Conservation (phyloP, 176 grass and related monocot species). For the Ananas comosus region DNA sequence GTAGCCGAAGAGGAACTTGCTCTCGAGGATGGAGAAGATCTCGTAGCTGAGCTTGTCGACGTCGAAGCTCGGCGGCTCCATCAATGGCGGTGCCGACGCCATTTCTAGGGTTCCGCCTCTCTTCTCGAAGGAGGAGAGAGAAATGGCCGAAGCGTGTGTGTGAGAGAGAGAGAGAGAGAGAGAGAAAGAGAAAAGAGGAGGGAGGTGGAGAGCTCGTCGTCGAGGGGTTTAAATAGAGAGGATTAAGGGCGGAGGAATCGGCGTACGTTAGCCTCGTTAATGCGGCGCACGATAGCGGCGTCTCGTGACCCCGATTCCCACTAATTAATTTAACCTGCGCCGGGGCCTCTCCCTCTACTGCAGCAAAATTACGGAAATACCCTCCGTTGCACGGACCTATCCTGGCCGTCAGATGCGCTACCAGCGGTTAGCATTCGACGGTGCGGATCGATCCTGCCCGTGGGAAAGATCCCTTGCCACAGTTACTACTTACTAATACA, state of each 20-base stretch:
- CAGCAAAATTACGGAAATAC: no score
- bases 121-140: background rate
- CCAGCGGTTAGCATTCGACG: no score
- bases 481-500: background rate
- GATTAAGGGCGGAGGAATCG: background rate
- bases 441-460: no score
- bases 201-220: background rate
- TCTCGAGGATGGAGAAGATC: constrained; percentile 97
- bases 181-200: background rate
- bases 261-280: background rate
- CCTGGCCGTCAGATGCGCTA: no score
- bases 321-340: no score
- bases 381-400: no score
- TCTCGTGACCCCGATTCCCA: background rate
- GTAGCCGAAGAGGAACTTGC: constrained; percentile 88
- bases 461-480: background rate
- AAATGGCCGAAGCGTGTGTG: background rate
- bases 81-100: constrained; percentile 12
- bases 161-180: background rate
- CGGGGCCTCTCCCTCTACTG: no score
- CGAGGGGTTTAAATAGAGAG: background rate
- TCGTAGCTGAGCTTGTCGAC: constrained; percentile 94
- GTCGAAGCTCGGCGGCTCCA: constrained; percentile 29
- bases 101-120: background rate
- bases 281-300: background rate